phyloP scores from a whole-genome alignment of 371 early-diverging fungal species.

The Mortierella polycephala region DNA sequence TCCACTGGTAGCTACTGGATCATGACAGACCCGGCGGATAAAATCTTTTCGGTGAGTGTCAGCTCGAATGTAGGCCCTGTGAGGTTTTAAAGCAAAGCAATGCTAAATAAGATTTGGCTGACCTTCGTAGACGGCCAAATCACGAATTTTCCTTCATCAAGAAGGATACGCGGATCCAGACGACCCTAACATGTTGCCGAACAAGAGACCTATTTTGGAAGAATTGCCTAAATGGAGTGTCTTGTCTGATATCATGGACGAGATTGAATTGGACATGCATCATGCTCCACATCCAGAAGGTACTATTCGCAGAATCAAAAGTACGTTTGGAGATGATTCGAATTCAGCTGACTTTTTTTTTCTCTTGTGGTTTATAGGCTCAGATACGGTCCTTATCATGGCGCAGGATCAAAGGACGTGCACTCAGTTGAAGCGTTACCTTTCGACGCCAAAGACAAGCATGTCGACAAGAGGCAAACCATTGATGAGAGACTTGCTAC shows the following conservation, averaged over 20 bases:
- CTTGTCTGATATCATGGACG: constrained; percentile 74
- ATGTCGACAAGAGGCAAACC: constrained; percentile 51
- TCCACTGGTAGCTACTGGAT: constrained; percentile 74
- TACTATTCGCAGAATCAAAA: constrained; percentile 8
- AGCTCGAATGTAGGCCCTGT: too few species aligned
- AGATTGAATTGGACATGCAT: constrained; percentile 74
- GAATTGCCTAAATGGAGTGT: constrained; percentile 94
- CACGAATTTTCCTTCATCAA: constrained; percentile 69
- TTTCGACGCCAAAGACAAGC: constrained; percentile 47
- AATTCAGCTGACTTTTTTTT: neutral
- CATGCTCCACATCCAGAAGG: constrained; percentile 39
- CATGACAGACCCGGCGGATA: constrained; percentile 86
- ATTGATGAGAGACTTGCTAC: constrained; percentile 62
- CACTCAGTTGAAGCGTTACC: constrained; percentile 70
- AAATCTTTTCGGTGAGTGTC: constrained; percentile 64
- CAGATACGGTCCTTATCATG: constrained; percentile 74
- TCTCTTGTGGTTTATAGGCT: constrained; percentile 27
- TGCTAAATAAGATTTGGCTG: neutral
- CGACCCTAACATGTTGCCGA: constrained; percentile 65
- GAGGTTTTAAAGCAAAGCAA: too few species aligned
- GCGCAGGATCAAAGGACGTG: constrained; percentile 75
- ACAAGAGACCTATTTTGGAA: constrained; percentile 80
- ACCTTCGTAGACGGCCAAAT: constrained; percentile 61
- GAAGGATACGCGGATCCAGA: constrained; percentile 56
- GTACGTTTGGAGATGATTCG: constrained; percentile 5